Evolutionary conservation across 2,329 filamentous ascomycete species (phyloP), one percentile per base, ranked within the genome.

Genomic region (Cytospora piceae): DNA sequence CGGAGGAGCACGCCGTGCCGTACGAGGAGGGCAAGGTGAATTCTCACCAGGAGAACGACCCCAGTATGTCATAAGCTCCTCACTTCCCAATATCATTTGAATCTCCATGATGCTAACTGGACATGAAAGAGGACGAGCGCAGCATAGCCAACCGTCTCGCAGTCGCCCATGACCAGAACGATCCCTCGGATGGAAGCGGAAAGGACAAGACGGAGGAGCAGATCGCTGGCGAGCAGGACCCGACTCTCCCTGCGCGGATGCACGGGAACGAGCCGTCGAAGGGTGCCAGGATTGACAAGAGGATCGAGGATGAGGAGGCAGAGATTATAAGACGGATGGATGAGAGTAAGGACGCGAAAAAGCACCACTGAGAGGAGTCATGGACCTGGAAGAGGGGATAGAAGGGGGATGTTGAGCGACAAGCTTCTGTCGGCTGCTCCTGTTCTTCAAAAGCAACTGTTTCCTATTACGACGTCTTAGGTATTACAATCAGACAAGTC

Each of bases 181-280:
- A 68, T 27, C 66, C 66, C 0, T 4, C 34, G 22, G 66, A 68
- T 27, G 66, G 66, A 24, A 68, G 66, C 63, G 66, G 66, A 60
- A 68, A 75, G 27, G 70, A 71, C 58, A 73, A 75, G 24, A 72
- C 71, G 2, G 72, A 74, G 55, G 72, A 74, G 20, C 64, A 68
- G n/a, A 70, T 73, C 55, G 73, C 73, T 20, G 72, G 65, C 52
- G 72, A 70, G 62, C 68, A 65, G 0, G 67, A 69, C 52, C 63
- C 66, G 8, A 68, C 66, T 27, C 59, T 66, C 0, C 66, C 66
- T 2, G 90, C 90, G 62, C 84, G 78, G 70, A 74, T 83, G 70
- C 90, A 93, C 74, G 90, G 90, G 66, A 93, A 93, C 74, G 83
- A 92, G 78, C 90, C 90, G 2, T 90, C 87, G 20, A 85, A 81